A percentile compares a stretch with the other conserved stretches of the same genome.
Conservation (phyloP, 2,329 filamentous ascomycete genomes). For the Xylaria sp. region DNA sequence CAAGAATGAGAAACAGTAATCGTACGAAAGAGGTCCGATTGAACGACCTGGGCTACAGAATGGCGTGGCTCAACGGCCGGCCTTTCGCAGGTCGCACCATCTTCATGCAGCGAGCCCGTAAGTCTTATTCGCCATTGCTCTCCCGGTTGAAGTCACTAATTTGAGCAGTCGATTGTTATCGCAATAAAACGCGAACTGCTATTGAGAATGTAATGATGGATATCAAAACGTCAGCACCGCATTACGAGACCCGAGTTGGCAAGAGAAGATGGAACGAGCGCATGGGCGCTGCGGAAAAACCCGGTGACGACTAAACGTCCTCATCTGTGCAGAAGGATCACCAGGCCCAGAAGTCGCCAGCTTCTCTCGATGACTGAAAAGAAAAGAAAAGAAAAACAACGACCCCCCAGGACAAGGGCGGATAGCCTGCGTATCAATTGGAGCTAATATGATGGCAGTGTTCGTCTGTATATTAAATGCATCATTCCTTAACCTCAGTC, state of each 20-base stretch:
- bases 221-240: slow-evolving; percentile 76
- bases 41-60: slow-evolving; percentile 92
- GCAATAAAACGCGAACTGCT: slow-evolving; percentile 62
- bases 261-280: slow-evolving; percentile 80
- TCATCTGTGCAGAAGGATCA: not conserved
- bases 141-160: slow-evolving; percentile 33
- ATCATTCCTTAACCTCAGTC: not conserved
- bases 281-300: slow-evolving; percentile 55
- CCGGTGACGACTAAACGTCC: slow-evolving; percentile 45
- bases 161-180: slow-evolving; percentile 86
- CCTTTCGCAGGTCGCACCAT: slow-evolving; percentile 88
- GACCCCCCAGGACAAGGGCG: not conserved
- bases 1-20: slow-evolving; percentile 74
- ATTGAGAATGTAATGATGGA: slow-evolving; percentile 85
- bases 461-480: not conserved
- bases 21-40: slow-evolving; percentile 87
- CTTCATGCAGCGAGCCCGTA: slow-evolving; percentile 90
- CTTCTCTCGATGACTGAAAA: no score
- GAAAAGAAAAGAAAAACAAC: no score
- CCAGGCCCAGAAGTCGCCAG: not conserved
- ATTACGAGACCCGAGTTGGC: slow-evolving; percentile 89
- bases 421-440: not conserved
- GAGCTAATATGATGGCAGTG: not conserved
- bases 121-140: slow-evolving; percentile 57
- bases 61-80: slow-evolving; percentile 96